These are phyloP conservation scores for Fusarium sp. DNA, from an alignment of 2,329 filamentous ascomycete genomes.

Conservation along the genomic window DNA sequence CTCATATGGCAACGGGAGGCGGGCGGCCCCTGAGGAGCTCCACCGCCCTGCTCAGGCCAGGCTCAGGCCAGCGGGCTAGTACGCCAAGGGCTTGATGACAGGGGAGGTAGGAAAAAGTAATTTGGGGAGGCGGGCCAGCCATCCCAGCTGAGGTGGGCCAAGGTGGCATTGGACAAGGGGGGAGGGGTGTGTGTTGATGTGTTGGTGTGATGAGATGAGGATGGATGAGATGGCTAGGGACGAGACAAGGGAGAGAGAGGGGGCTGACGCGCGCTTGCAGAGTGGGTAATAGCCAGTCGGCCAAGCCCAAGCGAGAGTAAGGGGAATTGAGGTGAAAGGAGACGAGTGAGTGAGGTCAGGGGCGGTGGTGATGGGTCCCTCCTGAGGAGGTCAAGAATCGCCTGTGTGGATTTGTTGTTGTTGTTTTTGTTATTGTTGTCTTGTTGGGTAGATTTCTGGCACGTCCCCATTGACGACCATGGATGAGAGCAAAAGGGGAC, in stretches of 20 bases:
- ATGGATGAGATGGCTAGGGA: constrained; percentile 41
- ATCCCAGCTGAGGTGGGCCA: constrained; percentile 39
- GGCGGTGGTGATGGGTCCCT: constrained; percentile 30
- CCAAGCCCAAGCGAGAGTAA: constrained; percentile 26
- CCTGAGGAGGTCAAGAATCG: constrained; percentile 9
- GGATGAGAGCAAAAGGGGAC: constrained; percentile 2
- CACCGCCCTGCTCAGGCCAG: constrained; percentile 40
- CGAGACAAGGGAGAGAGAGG: constrained; percentile 7
- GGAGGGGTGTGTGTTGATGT: constrained; percentile 29
- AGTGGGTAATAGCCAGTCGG: constrained; percentile 35
- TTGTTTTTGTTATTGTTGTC: constrained; percentile 18
- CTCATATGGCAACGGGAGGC: constrained; percentile 47
- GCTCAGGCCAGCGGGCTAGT: constrained; percentile 42
- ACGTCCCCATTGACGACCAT: constrained; percentile 24
- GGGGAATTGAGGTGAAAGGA: neutral
- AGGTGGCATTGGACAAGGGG: constrained; percentile 31
- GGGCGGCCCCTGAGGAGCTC: constrained; percentile 41
- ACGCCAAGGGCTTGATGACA: constrained; percentile 30
- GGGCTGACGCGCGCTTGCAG: constrained; percentile 38
- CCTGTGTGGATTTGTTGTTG: constrained; percentile 24
- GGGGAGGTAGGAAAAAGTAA: constrained; percentile 39
- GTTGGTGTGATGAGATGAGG: constrained; percentile 23
- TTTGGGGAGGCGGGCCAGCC: constrained; percentile 37
- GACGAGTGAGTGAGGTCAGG: constrained; percentile 23
- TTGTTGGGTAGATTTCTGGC: constrained; percentile 4